Conservation (phyloP, 345 rosid genomes). For the Aquilaria yunnanensis region DNA sequence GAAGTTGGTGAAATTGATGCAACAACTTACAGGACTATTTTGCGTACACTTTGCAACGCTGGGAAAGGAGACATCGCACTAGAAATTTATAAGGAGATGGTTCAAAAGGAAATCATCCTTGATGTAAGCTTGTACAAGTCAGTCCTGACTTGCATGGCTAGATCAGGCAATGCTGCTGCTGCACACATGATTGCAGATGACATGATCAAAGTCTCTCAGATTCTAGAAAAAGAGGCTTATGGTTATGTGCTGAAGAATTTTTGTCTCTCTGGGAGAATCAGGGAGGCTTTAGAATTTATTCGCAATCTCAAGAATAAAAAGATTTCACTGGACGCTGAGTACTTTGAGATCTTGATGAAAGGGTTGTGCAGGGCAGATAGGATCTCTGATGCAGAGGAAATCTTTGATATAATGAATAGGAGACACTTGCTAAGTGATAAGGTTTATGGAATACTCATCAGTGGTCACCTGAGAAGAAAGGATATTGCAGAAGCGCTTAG, state of each 20-base stretch:
- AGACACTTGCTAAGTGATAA: conserved; percentile 37
- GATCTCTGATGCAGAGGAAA: conserved; percentile 68
- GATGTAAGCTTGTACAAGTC: conserved; percentile 46
- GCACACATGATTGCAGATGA: conserved; percentile 51
- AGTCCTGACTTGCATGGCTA: conserved; percentile 42
- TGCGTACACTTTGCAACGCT: conserved; percentile 46
- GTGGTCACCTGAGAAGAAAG: conserved; percentile 55
- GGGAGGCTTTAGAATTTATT: conserved; percentile 63
- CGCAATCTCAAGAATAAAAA: conserved; percentile 49
- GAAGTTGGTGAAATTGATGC: conserved; percentile 50
- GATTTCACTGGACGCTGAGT: conserved; percentile 32
- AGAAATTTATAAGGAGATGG: conserved; percentile 71
- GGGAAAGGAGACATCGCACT: conserved; percentile 57
- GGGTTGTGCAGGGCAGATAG: conserved; percentile 67
- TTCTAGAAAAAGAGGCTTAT: conserved; percentile 47
- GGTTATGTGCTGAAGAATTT: conserved; percentile 54
- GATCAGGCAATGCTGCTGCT: conserved; percentile 39
- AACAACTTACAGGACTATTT: conserved; percentile 34
- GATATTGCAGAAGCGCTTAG: conserved; percentile 52
- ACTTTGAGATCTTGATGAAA: conserved; percentile 58
- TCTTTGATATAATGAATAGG: conserved; percentile 63
- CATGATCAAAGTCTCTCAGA: conserved; percentile 43
- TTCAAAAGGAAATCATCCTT: conserved; percentile 42
- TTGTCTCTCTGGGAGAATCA: conserved; percentile 64
- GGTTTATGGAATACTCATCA: conserved; percentile 45